phyloP scores from a whole-genome alignment of 257 asterid species.

The Avicennia marina region DNA sequence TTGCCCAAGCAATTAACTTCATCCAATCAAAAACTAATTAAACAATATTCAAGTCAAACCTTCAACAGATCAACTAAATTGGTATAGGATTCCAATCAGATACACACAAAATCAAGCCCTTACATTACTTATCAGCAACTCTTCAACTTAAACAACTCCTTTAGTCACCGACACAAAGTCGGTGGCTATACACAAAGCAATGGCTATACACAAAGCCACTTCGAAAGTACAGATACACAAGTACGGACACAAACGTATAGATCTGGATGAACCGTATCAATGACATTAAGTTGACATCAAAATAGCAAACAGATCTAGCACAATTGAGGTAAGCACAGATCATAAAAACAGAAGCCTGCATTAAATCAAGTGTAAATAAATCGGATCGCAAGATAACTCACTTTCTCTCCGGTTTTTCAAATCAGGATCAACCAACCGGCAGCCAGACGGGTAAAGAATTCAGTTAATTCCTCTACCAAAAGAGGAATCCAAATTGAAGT shows the following conservation, averaged over 20 bases:
- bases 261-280: slow-evolving; percentile 19
- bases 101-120: slow-evolving; percentile 10
- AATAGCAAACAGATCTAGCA: slow-evolving; percentile 27
- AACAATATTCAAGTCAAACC: slow-evolving; percentile 1
- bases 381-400: slow-evolving; percentile 26
- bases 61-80: slow-evolving; percentile 11
- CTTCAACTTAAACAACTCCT: slow-evolving; percentile 1
- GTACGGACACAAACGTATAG: slow-evolving; percentile 9
- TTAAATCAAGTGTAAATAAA: background rate
- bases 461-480: slow-evolving; percentile 19
- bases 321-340: background rate
- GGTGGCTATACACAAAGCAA: background rate
- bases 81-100: slow-evolving; percentile 12
- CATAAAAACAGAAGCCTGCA: background rate
- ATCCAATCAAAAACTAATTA: background rate
- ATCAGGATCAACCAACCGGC: slow-evolving; percentile 19
- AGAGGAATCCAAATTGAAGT: slow-evolving; percentile 10
- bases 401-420: slow-evolving; percentile 10
- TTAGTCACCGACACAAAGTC: background rate
- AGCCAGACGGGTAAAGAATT: slow-evolving; percentile 2
- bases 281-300: slow-evolving; percentile 12
- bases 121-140: slow-evolving; percentile 12
- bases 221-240: background rate
- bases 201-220: background rate
- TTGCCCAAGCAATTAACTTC: background rate